These are phyloP conservation scores for Neurospora sp. DNA, from an alignment of 495 filamentous ascomycete species.

Conservation along the genomic window DNA sequence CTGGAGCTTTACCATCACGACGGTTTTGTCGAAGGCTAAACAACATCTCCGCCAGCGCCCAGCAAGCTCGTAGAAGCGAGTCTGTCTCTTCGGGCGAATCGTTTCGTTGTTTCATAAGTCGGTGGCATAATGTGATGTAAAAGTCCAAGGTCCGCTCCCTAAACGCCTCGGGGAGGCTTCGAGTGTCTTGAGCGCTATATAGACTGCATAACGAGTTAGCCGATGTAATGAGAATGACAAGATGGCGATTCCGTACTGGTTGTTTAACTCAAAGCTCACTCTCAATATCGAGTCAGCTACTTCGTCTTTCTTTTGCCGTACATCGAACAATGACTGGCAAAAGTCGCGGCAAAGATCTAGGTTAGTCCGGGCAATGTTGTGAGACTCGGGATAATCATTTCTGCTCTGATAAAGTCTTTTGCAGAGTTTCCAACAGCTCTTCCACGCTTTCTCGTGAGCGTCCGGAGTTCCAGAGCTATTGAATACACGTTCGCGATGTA, in stretches of 20 bases:
- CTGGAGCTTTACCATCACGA: slow-evolving; percentile 57
- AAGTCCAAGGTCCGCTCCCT: slow-evolving; percentile 85
- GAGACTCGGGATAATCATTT: slow-evolving; percentile 55
- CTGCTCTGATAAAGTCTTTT: slow-evolving; percentile 75
- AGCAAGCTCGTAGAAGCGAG: slow-evolving; percentile 73
- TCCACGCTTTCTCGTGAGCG: slow-evolving; percentile 77
- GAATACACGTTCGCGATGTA: slow-evolving; percentile 70
- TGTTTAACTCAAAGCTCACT: slow-evolving; percentile 91
- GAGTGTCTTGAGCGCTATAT: slow-evolving; percentile 76
- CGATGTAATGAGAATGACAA: background rate
- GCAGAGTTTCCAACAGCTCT: slow-evolving; percentile 84
- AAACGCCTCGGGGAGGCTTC: slow-evolving; percentile 76
- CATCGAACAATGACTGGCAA: slow-evolving; percentile 82
- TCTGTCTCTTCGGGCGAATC: slow-evolving; percentile 70
- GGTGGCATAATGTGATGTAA: slow-evolving; percentile 85
- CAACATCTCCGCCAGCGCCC: slow-evolving; percentile 86
- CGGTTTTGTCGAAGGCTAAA: slow-evolving; percentile 83
- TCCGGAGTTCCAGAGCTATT: slow-evolving; percentile 58
- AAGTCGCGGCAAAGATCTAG: slow-evolving; percentile 85
- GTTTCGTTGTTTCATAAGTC: slow-evolving; percentile 85
- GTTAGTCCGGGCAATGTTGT: slow-evolving; percentile 58
- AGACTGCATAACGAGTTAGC: slow-evolving; percentile 36
- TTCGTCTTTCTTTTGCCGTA: slow-evolving; percentile 63
- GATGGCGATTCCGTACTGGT: slow-evolving; percentile 44
- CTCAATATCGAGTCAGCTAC: slow-evolving; percentile 72